Percentiles rank a stretch among this genome's conserved stretches.
Evolutionary conservation across 495 filamentous ascomycete genomes (phyloP).

Genomic region (Penicillium paxilli): DNA sequence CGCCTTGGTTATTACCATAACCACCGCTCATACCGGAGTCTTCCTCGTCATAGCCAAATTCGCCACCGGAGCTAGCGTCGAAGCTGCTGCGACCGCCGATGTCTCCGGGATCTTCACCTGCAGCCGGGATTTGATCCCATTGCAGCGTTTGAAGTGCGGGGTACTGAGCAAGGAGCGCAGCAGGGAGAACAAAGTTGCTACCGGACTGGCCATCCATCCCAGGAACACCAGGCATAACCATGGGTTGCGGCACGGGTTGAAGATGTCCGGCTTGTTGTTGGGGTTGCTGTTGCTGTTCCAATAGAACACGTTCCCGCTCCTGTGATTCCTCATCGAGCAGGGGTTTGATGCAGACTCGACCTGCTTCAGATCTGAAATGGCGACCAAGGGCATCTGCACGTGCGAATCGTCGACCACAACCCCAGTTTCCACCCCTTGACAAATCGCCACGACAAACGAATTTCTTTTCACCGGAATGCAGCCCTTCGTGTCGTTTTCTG

Average conservation of each 20-base stretch:
- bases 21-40: slow-evolving; percentile 41
- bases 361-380: slow-evolving; percentile 96
- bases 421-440: slow-evolving; percentile 80
- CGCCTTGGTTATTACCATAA: slow-evolving; percentile 33
- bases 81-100: slow-evolving; percentile 83
- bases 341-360: slow-evolving; percentile 93
- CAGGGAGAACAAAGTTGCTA: slow-evolving; percentile 72
- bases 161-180: slow-evolving; percentile 86
- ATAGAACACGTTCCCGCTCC: slow-evolving; percentile 67
- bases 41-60: slow-evolving; percentile 54
- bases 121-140: slow-evolving; percentile 62
- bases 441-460: slow-evolving; percentile 94
- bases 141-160: slow-evolving; percentile 83
- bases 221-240: slow-evolving; percentile 42
- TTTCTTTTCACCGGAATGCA: slow-evolving; percentile 93
- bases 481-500: slow-evolving; percentile 85
- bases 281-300: slow-evolving; percentile 61
- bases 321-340: slow-evolving; percentile 85
- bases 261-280: slow-evolving; percentile 32
- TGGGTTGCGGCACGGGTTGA: slow-evolving; percentile 42
- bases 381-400: slow-evolving; percentile 92
- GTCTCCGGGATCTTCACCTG: slow-evolving; percentile 64
- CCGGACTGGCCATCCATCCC: slow-evolving; percentile 41
- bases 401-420: slow-evolving; percentile 89
- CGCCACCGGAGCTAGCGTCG: slow-evolving; percentile 76